These are phyloP conservation scores for Pythium phragmiticola DNA, from an alignment of 352 stramenopile species.

Conservation along the genomic window DNA sequence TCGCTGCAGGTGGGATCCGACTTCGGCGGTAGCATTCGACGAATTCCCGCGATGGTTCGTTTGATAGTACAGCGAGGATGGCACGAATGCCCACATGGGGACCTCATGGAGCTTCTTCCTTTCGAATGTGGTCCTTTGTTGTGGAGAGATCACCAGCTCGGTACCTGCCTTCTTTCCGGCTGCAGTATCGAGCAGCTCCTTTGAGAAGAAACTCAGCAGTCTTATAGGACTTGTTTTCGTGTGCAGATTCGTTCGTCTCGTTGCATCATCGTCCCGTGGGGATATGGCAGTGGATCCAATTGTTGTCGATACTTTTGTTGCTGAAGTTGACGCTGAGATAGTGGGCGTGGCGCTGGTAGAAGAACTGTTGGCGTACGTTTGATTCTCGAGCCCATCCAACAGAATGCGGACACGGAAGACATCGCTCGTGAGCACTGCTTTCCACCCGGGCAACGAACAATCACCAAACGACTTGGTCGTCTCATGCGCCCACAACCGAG, in stretches of 20 bases:
- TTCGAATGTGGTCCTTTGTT: conserved; percentile 14
- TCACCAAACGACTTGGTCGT: conserved; percentile 36
- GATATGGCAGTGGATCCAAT: conserved; percentile 5
- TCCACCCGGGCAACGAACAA: background rate
- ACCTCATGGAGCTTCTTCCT: conserved; percentile 21
- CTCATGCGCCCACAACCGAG: conserved; percentile 57
- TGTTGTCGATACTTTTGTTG: conserved; percentile 1
- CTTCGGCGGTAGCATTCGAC: background rate
- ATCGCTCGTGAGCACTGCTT: conserved; percentile 10
- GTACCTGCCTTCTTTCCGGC: background rate
- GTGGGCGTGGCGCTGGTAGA: background rate
- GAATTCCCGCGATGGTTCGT: background rate
- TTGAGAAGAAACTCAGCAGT: conserved; percentile 19
- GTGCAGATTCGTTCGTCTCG: conserved; percentile 19
- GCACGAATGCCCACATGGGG: conserved; percentile 31
- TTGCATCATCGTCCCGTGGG: background rate
- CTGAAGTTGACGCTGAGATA: background rate
- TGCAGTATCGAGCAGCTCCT: background rate
- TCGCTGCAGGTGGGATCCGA: conserved; percentile 6
- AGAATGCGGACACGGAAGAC: conserved; percentile 25
- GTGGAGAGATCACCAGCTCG: conserved; percentile 11
- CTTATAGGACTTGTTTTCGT: conserved; percentile 14
- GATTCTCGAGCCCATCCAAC: conserved; percentile 27
- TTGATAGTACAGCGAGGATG: conserved; percentile 31
- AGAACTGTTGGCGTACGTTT: background rate